Evolutionary conservation across 2,329 filamentous ascomycete species (phyloP).

Genomic region (Camillea tinctor): DNA sequence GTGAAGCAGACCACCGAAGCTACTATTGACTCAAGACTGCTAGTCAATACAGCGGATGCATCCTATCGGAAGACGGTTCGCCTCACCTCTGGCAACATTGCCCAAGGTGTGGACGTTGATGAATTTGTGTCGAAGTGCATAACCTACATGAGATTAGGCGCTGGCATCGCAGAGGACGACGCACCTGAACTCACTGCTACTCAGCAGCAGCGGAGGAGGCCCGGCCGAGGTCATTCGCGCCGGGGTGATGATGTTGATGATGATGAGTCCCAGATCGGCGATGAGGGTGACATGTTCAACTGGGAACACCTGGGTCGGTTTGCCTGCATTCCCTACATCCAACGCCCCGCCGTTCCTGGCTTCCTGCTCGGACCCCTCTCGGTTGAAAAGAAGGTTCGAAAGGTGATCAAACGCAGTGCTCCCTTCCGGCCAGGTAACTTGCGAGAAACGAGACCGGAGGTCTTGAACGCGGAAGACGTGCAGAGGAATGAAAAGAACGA

Average conservation of each 20-base stretch:
- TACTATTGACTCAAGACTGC: slow-evolving; percentile 81
- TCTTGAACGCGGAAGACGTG: slow-evolving; percentile 72
- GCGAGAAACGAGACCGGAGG: slow-evolving; percentile 72
- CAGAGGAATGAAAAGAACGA: slow-evolving; percentile 75
- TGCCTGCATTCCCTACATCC: slow-evolving; percentile 71
- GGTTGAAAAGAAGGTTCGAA: slow-evolving; percentile 78
- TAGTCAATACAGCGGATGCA: slow-evolving; percentile 78
- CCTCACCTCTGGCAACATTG: slow-evolving; percentile 69
- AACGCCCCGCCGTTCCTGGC: slow-evolving; percentile 73
- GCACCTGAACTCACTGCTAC: slow-evolving; percentile 51
- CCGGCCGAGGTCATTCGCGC: slow-evolving; percentile 28
- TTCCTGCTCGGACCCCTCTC: slow-evolving; percentile 89
- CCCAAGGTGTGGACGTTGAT: slow-evolving; percentile 80
- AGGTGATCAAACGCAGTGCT: slow-evolving; percentile 67
- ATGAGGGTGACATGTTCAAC: slow-evolving; percentile 75
- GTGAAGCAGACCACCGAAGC: slow-evolving; percentile 90
- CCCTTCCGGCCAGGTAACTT: slow-evolving; percentile 67
- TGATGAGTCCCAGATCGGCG: slow-evolving; percentile 64
- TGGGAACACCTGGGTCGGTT: slow-evolving; percentile 82
- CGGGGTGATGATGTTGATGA: slow-evolving; percentile 49
- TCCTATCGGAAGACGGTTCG: slow-evolving; percentile 75
- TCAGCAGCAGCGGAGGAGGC: slow-evolving; percentile 44
- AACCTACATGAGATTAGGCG: slow-evolving; percentile 74
- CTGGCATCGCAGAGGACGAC: slow-evolving; percentile 52
- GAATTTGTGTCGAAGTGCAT: slow-evolving; percentile 91